These are phyloP conservation scores for Fusarium floridanum DNA, from an alignment of 2,329 filamentous ascomycete genomes.

Conservation along the genomic window DNA sequence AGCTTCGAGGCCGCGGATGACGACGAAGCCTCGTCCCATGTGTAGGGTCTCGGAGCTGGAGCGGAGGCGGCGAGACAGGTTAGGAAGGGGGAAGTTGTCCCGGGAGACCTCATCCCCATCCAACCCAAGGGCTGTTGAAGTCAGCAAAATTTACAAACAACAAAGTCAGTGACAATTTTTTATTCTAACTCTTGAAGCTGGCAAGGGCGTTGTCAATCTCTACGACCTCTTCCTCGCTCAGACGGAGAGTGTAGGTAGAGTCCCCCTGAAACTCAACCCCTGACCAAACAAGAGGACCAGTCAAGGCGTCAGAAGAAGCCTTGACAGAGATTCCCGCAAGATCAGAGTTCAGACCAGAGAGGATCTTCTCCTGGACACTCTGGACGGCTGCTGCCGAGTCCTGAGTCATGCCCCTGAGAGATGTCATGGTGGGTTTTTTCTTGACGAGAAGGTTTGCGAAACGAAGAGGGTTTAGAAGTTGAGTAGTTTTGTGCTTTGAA, in stretches of 20 bases:
- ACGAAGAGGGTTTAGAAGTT: not conserved
- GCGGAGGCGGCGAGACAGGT: conserved; percentile 51
- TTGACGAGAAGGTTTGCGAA: not conserved
- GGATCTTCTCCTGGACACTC: conserved; percentile 9
- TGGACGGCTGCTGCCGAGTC: conserved; percentile 15
- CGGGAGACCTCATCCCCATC: conserved; percentile 37
- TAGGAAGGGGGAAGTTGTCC: conserved; percentile 58
- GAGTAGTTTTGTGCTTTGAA: not conserved
- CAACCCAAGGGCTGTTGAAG: conserved; percentile 31
- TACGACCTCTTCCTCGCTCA: conserved; percentile 31
- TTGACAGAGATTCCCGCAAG: conserved; percentile 15
- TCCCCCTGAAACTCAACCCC: conserved; percentile 36
- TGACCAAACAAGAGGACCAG: conserved; percentile 44
- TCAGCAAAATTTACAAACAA: conserved; percentile 26
- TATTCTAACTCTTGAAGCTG: conserved; percentile 45
- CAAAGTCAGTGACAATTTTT: not conserved
- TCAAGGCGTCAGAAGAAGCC: conserved; percentile 16
- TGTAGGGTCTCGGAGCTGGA: conserved; percentile 54
- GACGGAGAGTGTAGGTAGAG: conserved; percentile 28
- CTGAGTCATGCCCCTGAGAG: conserved; percentile 24
- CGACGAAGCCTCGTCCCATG: conserved; percentile 62
- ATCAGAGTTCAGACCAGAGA: conserved; percentile 30
- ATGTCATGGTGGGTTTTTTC: conserved; percentile 6
- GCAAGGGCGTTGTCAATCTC: conserved; percentile 44
- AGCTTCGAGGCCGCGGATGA: conserved; percentile 67